Base-by-base conservation (phyloP, 768 basidiomycete genomes). In the Podaxis sp. region DNA sequence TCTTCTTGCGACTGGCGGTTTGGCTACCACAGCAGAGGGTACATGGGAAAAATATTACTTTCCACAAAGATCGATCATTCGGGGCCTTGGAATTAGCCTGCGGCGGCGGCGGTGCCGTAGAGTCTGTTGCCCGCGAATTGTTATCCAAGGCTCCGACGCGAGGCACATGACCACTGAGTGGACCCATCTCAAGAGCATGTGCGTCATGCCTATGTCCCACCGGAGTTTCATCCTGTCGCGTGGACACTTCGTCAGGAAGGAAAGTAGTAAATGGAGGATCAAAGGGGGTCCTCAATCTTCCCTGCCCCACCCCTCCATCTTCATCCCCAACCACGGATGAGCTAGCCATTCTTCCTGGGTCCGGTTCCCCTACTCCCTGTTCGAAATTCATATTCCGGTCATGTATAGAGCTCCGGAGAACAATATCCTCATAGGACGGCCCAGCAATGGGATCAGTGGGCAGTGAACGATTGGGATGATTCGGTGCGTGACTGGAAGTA, bases 351-450 rank as follows among this genome's bases (percentile, higher is more conserved):
- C 24, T 33, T 38, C 54, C 29, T 1, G 47, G 4, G 17, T 25
- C 25, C 36, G n/a, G 13, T 7, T 27, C 22, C 6, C 51, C 47
- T 4, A 22, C 8, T 46, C 25, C 27, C 33, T 40, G 49, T 36
- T 38, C 22, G 47, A 57, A 36, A 41, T 38, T 65, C 25, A 58
- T 19, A 36, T 43, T 64, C 19, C 49, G 53, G 22, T 46, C 63
- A 3, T 47, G 54, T 8, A n/a, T 13, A 49, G 47, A 41, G 6
- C 40, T 55, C 60, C 46, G 49, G 37, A 57, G 36, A 17, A 66
- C 50, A 19, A 77, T 67, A 55, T 79, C 73, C 63, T 81, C 80
- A 59, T 80, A 80, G 2, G 80, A 76, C 2, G 76, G 79, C 1
- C 82, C 79, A 12, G 74, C 78, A 15, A 81, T 72, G 7, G 72